A percentile compares a stretch with the other conserved stretches of the same genome.
Evolutionary conservation across 768 basidiomycete genomes (phyloP).

Genomic region (Clavulina sp.): DNA sequence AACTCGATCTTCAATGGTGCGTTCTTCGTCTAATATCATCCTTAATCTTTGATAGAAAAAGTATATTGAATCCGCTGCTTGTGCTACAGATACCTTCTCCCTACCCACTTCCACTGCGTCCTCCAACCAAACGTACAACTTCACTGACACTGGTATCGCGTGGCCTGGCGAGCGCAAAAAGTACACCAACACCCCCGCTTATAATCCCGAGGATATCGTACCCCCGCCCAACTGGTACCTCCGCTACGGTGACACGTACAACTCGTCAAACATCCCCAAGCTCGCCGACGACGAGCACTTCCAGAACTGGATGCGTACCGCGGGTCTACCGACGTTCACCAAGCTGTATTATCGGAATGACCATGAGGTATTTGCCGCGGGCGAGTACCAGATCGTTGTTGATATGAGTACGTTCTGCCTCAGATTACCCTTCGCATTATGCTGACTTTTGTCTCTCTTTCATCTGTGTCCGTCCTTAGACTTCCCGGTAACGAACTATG

Average conservation of each 20-base stretch:
- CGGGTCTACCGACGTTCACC: conserved; percentile 89
- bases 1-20: conserved; percentile 92
- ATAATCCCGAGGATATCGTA: conserved; percentile 47
- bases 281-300: conserved; percentile 73
- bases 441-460: background rate
- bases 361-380: conserved; percentile 45
- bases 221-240: conserved; percentile 87
- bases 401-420: conserved; percentile 51
- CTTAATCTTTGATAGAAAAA: background rate
- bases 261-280: conserved; percentile 46
- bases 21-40: conserved; percentile 10
- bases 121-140: conserved; percentile 37
- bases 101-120: conserved; percentile 39
- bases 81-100: conserved; percentile 62
- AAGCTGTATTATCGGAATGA: conserved; percentile 93
- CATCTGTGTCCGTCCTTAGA: conserved; percentile 45
- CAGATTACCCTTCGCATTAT: background rate
- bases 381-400: conserved; percentile 57
- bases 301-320: conserved; percentile 99
- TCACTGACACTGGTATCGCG: conserved; percentile 70
- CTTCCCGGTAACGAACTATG: conserved; percentile 79
- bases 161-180: conserved; percentile 93
- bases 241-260: conserved; percentile 62
- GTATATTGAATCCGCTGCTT: conserved; percentile 1
- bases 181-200: conserved; percentile 51